Evolutionary conservation across 2,329 filamentous ascomycete genomes (phyloP), one percentile per base, ranked within the genome.

Genomic region (Pseudogymnoascus pannorum): DNA sequence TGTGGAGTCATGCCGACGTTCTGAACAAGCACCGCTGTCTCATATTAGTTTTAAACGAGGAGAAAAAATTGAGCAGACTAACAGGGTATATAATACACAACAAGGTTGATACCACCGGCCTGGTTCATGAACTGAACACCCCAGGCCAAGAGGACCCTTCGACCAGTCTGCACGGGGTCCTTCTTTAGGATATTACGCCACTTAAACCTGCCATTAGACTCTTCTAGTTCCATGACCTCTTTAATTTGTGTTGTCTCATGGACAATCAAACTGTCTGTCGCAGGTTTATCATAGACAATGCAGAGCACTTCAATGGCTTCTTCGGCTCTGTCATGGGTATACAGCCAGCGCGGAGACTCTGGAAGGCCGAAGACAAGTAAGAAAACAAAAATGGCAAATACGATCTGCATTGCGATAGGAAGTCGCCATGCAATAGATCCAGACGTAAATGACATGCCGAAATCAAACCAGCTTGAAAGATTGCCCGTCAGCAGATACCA

Each of bases 41-140:
- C 26, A 29, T 29, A 29, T 29, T 29, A 29, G 26, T 29, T 29
- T 29, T 7, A 29, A 29, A 29, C 26, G 26, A 29, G 26, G 26
- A 29, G 26, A 29, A 40, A n/a, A 14, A 31, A 38, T 5, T 42
- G 62, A 26, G 60, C 29, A 18, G 31, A 33, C 31, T 33, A 6
- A 33, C 31, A 33, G 5, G 31, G 31, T 8, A 33, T 33, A 22
- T 61, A 63, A 36, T 66, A 71, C 14, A 79, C 75, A 0, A 77
- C 72, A 0, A 77, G 54, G 68, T 81, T 81, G 62, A 80, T 78
- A 0, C 79, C 78, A 4, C 74, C 73, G 57, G 78, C 72, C 62
- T 82, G 80, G 58, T 83, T 78, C 74, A 79, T 79, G 59, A 78
- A 75, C 60, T 78, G 76, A 59, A 76, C 74, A n/a, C 75, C 73